These are phyloP conservation scores for Takashimella koratensis DNA, from an alignment of 1,284 basidiomycete genomes.

Conservation along the genomic window DNA sequence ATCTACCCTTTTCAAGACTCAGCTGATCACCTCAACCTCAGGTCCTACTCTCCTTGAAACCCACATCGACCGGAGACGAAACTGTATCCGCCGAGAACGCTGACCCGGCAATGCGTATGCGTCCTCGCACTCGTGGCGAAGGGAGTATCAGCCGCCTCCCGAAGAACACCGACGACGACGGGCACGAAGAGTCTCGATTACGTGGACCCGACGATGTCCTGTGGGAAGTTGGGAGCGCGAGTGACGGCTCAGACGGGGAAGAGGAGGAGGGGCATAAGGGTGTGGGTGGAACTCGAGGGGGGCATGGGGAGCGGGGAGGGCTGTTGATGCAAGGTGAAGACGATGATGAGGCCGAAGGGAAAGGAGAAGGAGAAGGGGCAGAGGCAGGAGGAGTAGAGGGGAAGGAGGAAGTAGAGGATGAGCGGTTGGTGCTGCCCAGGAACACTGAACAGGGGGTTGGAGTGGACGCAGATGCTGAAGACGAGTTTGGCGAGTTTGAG, in stretches of 20 bases:
- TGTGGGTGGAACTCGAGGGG: constrained; percentile 20
- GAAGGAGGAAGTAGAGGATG: constrained; percentile 17
- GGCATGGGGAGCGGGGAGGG: constrained; percentile 16
- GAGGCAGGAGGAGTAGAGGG: constrained; percentile 2
- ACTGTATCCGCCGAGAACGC: constrained; percentile 19
- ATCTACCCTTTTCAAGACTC: not conserved
- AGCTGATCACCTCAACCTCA: constrained; percentile 5
- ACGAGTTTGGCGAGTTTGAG: constrained; percentile 31
- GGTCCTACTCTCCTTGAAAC: constrained; percentile 46
- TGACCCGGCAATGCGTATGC: constrained; percentile 27
- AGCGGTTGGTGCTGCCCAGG: no score
- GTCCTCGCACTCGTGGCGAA: constrained; percentile 12
- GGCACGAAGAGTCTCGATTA: constrained; percentile 2
- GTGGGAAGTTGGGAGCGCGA: constrained; percentile 42
- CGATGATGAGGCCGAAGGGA: constrained; percentile 7
- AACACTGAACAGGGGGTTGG: no score
- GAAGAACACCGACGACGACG: constrained; percentile 8
- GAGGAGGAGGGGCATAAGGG: constrained; percentile 25
- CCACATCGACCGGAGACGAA: not conserved
- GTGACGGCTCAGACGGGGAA: constrained; percentile 27
- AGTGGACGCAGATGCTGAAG: constrained; percentile 24
- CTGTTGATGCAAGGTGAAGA: constrained; percentile 10
- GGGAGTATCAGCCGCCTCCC: not conserved
- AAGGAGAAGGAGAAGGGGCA: not conserved
- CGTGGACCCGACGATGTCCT: constrained; percentile 20